A percentile compares a stretch with the other conserved stretches of the same genome.
phyloP scores from a whole-genome alignment of 1,139 yeast genomes.

The Pichia inconspicua region DNA sequence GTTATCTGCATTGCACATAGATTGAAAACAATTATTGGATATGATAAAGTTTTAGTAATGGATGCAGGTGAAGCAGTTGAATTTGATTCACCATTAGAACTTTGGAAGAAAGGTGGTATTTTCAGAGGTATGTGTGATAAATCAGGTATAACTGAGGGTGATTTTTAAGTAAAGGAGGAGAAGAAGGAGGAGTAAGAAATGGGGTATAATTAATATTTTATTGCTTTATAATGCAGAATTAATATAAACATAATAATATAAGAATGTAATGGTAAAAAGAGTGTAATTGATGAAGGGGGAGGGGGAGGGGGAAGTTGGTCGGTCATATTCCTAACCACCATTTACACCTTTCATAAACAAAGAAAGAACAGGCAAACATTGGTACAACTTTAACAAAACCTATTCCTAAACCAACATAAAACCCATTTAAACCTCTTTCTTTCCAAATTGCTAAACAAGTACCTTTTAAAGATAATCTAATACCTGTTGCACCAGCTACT shows the following conservation, averaged over 20 bases:
- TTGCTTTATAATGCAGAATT: no score
- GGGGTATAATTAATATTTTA: no score
- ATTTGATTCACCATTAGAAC: slow-evolving; percentile 40
- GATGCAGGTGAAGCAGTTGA: slow-evolving; percentile 44
- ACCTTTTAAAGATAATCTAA: slow-evolving; percentile 45
- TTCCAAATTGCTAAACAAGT: slow-evolving; percentile 52
- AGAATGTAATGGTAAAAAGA: no score
- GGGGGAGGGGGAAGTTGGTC: no score
- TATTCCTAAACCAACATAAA: slow-evolving; percentile 87
- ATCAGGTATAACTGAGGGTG: slow-evolving; percentile 24
- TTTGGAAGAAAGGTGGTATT: slow-evolving; percentile 30
- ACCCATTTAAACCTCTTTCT: slow-evolving; percentile 77
- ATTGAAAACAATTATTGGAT: slow-evolving; percentile 43
- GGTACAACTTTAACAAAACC: slow-evolving; percentile 95
- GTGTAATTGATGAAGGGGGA: no score
- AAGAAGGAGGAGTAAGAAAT: neutral
- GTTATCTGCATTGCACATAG: slow-evolving; percentile 53
- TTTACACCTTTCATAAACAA: slow-evolving; percentile 85
- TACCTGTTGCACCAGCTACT: slow-evolving; percentile 77
- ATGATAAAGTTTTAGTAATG: slow-evolving; percentile 46
- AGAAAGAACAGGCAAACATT: slow-evolving; percentile 95
- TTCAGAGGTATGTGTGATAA: slow-evolving; percentile 33
- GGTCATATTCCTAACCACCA: slow-evolving; percentile 21
- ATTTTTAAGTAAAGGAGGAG: neutral
- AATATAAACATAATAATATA: no score